A percentile compares a stretch with the other conserved stretches of the same genome.
Conservation (phyloP, 225 moss, liverwort and hornwort species). For the Pseudoscleropodium purum region DNA sequence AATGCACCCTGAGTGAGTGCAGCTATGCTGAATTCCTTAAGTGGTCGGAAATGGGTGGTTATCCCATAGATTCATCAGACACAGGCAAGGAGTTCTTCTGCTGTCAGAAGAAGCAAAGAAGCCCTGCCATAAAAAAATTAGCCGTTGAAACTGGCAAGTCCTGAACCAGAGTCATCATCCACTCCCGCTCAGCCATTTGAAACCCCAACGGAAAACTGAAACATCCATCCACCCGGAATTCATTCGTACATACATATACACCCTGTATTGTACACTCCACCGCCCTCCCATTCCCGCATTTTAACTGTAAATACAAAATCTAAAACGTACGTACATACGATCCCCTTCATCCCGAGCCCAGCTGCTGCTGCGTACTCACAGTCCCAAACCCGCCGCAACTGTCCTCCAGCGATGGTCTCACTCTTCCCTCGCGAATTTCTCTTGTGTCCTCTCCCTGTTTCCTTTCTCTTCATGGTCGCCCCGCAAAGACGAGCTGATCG, state of each 20-base stretch:
- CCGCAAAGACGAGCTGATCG: neutral
- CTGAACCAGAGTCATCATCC: neutral
- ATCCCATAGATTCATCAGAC: too few species aligned
- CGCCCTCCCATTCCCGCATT: neutral
- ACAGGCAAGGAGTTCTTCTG: too few species aligned
- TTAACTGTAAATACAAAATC: neutral
- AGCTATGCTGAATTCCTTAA: too few species aligned
- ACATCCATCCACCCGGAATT: neutral
- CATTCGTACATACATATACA: neutral
- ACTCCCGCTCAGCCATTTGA: neutral
- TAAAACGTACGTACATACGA: neutral
- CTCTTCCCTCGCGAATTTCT: neutral
- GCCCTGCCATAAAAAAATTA: neutral
- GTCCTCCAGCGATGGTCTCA: neutral
- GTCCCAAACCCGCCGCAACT: neutral
- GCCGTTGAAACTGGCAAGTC: constrained; percentile 8
- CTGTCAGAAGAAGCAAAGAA: neutral
- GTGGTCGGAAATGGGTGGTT: too few species aligned
- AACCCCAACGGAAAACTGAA: neutral
- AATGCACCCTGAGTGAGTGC: too few species aligned
- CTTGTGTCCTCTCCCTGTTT: too few species aligned
- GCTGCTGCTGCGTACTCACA: neutral
- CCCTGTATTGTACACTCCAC: neutral
- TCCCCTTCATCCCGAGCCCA: neutral
- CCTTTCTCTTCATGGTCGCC: too few species aligned